Evolutionary conservation across 1,284 basidiomycete species (phyloP).

Genomic region (Somion occarium): DNA sequence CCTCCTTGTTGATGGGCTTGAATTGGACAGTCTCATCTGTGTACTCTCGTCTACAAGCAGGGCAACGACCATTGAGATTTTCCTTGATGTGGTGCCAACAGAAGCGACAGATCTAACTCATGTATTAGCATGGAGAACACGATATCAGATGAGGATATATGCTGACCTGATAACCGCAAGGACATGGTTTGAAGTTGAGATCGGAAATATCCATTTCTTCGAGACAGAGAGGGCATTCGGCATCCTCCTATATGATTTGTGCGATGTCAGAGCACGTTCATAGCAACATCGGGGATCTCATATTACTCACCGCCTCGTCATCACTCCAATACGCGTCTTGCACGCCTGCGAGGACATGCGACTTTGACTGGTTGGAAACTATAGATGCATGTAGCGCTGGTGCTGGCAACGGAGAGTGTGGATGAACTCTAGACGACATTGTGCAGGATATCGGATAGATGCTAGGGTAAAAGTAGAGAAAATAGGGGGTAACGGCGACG

Average conservation of each 20-base stretch:
- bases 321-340: conserved; percentile 99
- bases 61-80: conserved; percentile 94
- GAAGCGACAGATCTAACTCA: conserved; percentile 89
- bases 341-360: conserved; percentile 79
- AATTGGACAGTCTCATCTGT: conserved; percentile 93
- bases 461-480: conserved; percentile 9
- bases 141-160: background rate
- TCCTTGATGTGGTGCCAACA: conserved; percentile 99
- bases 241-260: conserved; percentile 75
- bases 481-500: conserved; percentile 12
- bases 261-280: conserved; percentile 6
- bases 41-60: conserved; percentile 93
- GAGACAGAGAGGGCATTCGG: conserved; percentile 96
- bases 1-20: conserved; percentile 93
- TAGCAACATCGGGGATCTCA: background rate
- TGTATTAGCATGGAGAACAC: background rate
- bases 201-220: conserved; percentile 99
- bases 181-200: conserved; percentile 98
- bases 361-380: conserved; percentile 72
- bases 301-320: conserved; percentile 56
- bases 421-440: conserved; percentile 32
- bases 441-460: conserved; percentile 14
- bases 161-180: conserved; percentile 94
- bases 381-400: conserved; percentile 67
- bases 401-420: conserved; percentile 62